Conservation (phyloP, 352 stramenopile genomes). For the Plasmopara halstedii region DNA sequence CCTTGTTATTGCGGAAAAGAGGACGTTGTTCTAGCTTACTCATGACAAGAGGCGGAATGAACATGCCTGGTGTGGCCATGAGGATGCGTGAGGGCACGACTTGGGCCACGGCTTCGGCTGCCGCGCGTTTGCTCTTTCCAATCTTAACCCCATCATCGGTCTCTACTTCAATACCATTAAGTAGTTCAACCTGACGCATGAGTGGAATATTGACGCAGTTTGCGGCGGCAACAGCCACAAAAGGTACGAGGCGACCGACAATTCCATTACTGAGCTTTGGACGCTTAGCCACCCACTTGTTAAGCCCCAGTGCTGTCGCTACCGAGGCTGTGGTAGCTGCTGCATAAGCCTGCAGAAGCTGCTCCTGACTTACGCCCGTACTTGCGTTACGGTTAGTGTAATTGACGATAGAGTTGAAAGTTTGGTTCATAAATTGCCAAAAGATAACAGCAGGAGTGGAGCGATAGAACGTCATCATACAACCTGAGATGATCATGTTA, state of each 20-base stretch:
- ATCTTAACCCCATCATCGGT: slow-evolving; percentile 52
- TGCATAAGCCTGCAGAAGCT: slow-evolving; percentile 75
- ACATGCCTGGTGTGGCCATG: slow-evolving; percentile 82
- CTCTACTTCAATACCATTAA: slow-evolving; percentile 74
- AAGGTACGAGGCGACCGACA: slow-evolving; percentile 63
- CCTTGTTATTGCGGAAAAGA: slow-evolving; percentile 53
- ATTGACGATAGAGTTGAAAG: slow-evolving; percentile 90
- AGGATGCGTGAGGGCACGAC: slow-evolving; percentile 81
- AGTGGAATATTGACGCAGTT: slow-evolving; percentile 88
- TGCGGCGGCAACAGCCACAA: slow-evolving; percentile 77
- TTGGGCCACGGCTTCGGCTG: slow-evolving; percentile 68
- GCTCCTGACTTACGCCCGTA: slow-evolving; percentile 68
- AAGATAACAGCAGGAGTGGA: slow-evolving; percentile 76
- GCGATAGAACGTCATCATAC: slow-evolving; percentile 84
- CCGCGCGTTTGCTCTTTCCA: slow-evolving; percentile 62
- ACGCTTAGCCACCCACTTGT: slow-evolving; percentile 60
- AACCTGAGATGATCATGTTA: slow-evolving; percentile 87
- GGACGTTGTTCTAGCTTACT: slow-evolving; percentile 56
- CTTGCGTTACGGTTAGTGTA: slow-evolving; percentile 90
- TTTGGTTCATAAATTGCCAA: slow-evolving; percentile 89
- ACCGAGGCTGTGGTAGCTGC: slow-evolving; percentile 77
- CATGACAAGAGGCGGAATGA: slow-evolving; percentile 84
- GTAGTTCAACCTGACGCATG: slow-evolving; percentile 85
- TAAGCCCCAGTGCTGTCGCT: slow-evolving; percentile 65
- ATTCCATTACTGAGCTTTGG: slow-evolving; percentile 53